phyloP scores from a whole-genome alignment of 1,139 yeast species.

The Pneumocystis murina region DNA sequence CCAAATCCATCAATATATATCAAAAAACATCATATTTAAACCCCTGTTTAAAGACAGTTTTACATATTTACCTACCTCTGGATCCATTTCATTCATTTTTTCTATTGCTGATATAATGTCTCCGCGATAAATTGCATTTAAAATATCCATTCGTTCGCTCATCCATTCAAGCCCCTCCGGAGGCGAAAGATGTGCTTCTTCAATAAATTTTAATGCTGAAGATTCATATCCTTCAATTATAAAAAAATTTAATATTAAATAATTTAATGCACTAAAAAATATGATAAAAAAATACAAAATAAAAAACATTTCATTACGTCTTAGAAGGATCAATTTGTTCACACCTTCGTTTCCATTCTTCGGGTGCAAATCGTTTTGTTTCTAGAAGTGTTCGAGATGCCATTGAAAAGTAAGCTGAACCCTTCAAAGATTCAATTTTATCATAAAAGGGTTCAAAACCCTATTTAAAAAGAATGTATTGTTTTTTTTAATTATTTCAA shows the following conservation, averaged over 20 bases:
- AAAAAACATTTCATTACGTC: background rate
- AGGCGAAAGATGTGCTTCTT: constrained; percentile 24
- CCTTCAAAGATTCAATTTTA: too few species aligned
- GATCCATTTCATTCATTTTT: constrained; percentile 26
- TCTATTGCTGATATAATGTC: constrained; percentile 26
- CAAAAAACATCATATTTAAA: background rate
- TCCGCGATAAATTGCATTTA: constrained; percentile 24
- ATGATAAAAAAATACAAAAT: background rate
- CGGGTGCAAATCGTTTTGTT: background rate
- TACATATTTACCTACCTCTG: constrained; percentile 19
- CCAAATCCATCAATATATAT: background rate
- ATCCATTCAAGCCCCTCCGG: constrained; percentile 20
- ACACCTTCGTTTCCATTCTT: background rate
- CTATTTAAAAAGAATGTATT: too few species aligned
- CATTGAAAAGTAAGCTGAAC: too few species aligned
- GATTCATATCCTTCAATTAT: constrained; percentile 28
- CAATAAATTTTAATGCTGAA: constrained; percentile 26
- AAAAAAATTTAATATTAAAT: constrained; percentile 27
- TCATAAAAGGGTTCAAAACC: too few species aligned
- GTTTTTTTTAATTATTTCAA: too few species aligned
- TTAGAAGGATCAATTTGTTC: background rate
- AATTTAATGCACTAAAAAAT: constrained; percentile 20
- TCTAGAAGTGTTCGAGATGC: too few species aligned
- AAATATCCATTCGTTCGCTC: constrained; percentile 23
- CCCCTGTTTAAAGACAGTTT: background rate